Evolutionary conservation across 2,329 filamentous ascomycete species (phyloP).

Genomic region (Aspergillus nomiae): DNA sequence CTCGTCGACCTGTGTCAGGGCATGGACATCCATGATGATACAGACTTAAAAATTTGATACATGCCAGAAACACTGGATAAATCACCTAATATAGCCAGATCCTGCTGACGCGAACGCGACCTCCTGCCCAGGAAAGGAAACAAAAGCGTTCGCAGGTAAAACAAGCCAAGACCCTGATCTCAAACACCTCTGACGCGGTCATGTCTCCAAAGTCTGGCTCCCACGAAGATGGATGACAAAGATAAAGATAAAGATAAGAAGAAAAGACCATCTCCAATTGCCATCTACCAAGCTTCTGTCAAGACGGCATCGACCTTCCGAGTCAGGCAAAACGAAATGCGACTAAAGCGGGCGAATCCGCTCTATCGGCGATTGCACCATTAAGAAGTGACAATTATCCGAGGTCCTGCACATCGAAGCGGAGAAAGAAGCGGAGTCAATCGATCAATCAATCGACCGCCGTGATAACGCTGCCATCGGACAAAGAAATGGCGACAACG

Average conservation of each 20-base stretch:
- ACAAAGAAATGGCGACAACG: neutral
- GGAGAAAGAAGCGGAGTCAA: neutral
- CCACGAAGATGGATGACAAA: neutral
- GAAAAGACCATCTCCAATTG: neutral
- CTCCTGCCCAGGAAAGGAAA: neutral
- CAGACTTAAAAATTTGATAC: neutral
- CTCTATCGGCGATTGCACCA: slow-evolving; percentile 1
- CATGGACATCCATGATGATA: no score
- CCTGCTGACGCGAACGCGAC: neutral
- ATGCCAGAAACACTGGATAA: neutral
- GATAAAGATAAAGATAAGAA: neutral
- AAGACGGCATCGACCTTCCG: neutral
- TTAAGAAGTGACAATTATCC: neutral
- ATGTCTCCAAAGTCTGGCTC: neutral
- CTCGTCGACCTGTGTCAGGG: neutral
- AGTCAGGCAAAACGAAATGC: neutral
- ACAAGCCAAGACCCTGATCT: neutral
- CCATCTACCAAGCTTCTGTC: neutral
- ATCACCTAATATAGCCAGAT: neutral
- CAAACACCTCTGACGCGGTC: neutral
- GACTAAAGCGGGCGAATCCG: neutral
- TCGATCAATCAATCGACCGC: neutral
- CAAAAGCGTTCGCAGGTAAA: neutral
- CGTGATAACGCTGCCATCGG: neutral
- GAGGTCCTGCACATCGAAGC: neutral